Percentiles rank a stretch among this genome's conserved stretches.
Conservation (phyloP, 768 basidiomycete species). For the Boletus fagicola region DNA sequence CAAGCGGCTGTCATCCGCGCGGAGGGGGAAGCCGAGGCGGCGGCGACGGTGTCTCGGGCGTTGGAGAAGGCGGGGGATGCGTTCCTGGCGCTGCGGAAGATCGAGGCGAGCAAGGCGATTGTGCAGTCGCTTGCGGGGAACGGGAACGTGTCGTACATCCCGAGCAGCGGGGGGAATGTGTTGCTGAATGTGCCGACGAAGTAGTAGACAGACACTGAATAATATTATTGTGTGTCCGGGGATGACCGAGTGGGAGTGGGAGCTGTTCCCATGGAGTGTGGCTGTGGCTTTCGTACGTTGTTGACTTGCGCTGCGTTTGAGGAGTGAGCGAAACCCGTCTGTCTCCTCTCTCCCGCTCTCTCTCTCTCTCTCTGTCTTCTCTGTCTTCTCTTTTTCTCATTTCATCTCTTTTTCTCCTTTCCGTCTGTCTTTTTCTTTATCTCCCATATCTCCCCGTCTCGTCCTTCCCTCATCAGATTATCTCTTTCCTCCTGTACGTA, state of each 20-base stretch:
- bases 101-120: conserved; percentile 98
- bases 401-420: conserved; percentile 33
- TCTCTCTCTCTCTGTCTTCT: conserved; percentile 14
- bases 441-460: conserved; percentile 33
- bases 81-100: conserved; percentile 91
- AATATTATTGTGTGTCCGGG: conserved; percentile 7
- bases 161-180: conserved; percentile 75
- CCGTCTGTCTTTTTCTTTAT: conserved; percentile 36
- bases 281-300: conserved; percentile 19
- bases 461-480: conserved; percentile 39
- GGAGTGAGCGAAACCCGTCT: conserved; percentile 17
- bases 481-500: conserved; percentile 38
- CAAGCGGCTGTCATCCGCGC: conserved; percentile 98
- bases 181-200: conserved; percentile 77
- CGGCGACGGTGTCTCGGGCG: conserved; percentile 85
- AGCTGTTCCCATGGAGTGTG: conserved; percentile 26
- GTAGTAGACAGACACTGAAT: neutral
- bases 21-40: conserved; percentile 98
- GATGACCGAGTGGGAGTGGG: conserved; percentile 15
- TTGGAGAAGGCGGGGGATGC: conserved; percentile 94
- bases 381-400: conserved; percentile 33
- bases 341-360: conserved; percentile 2
- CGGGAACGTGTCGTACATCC: conserved; percentile 87
- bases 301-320: conserved; percentile 26
- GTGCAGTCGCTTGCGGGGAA: conserved; percentile 78